A percentile compares a stretch with the other conserved stretches of the same genome.
Evolutionary conservation across 2,329 filamentous ascomycete genomes (phyloP).

Genomic region (Fusarium ramigenum): DNA sequence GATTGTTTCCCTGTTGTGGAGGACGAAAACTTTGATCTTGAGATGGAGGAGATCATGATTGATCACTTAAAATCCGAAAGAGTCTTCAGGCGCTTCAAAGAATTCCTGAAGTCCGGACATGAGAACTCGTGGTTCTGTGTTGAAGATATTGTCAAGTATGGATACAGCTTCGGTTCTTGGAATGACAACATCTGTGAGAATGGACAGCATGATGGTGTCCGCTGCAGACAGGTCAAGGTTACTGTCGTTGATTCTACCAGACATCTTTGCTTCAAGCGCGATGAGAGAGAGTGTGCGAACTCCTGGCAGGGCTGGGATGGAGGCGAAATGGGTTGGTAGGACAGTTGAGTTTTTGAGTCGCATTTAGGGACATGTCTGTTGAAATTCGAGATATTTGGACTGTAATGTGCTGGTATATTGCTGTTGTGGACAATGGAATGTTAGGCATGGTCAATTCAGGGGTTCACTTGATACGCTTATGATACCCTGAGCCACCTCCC

Average conservation of each 20-base stretch:
- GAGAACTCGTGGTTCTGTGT: neutral
- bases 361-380: neutral
- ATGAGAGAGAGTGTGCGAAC: neutral
- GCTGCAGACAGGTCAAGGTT: neutral
- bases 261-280: neutral
- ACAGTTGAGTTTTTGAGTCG: no score
- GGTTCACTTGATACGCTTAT: fast-evolving
- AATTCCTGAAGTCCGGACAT: neutral
- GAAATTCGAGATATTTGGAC: no score
- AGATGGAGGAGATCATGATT: neutral
- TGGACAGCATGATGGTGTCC: neutral
- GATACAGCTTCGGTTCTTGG: neutral
- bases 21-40: neutral
- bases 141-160: neutral
- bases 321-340: no score
- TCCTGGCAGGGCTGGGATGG: neutral
- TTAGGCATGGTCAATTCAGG: neutral
- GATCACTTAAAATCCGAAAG: neutral
- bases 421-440: neutral
- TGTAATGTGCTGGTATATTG: neutral
- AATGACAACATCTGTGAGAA: neutral
- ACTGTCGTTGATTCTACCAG: neutral
- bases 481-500: no score
- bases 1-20: neutral
- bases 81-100: neutral